Percentiles rank a stretch among this genome's conserved stretches.
Conservation (phyloP, 768 basidiomycete species). For the Phaeotremella skinneri region DNA sequence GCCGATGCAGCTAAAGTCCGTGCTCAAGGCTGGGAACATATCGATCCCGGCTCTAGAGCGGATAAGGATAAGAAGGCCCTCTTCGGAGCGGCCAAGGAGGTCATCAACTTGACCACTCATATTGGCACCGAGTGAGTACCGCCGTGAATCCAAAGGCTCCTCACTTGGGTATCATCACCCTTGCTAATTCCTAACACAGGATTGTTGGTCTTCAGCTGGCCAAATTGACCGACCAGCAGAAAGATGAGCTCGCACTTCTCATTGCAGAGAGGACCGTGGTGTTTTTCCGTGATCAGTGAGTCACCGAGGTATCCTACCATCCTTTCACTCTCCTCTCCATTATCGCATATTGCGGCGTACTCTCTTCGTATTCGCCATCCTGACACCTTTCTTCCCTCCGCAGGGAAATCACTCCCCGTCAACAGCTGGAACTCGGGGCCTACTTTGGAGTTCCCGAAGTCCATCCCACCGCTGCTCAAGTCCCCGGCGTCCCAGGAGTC, state of each 20-base stretch:
- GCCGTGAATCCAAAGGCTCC: not conserved
- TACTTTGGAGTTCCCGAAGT: slow-evolving; percentile 75
- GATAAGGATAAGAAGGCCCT: slow-evolving; percentile 67
- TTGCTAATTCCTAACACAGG: slow-evolving; percentile 52
- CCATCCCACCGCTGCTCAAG: slow-evolving; percentile 57
- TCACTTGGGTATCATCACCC: slow-evolving; percentile 52
- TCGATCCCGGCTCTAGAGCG: slow-evolving; percentile 65
- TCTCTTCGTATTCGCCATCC: too few species aligned
- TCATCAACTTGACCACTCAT: slow-evolving; percentile 65
- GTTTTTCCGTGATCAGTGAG: slow-evolving; percentile 56
- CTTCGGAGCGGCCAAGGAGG: slow-evolving; percentile 64
- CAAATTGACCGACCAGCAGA: slow-evolving; percentile 64
- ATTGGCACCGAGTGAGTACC: slow-evolving; percentile 54
- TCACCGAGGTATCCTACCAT: not conserved
- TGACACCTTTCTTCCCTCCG: slow-evolving; percentile 60
- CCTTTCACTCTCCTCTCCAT: too few species aligned
- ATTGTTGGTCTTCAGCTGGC: slow-evolving; percentile 68
- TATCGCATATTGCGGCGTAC: too few species aligned
- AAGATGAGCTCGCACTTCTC: slow-evolving; percentile 74
- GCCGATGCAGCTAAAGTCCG: slow-evolving; percentile 5
- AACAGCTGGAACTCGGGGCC: slow-evolving; percentile 69
- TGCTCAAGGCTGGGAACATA: slow-evolving; percentile 25
- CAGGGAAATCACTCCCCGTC: slow-evolving; percentile 66
- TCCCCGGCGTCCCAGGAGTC: slow-evolving; percentile 43
- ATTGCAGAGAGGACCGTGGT: slow-evolving; percentile 71